Base-by-base conservation (phyloP, 75 land plant species). In the Gnetum montanum region DNA sequence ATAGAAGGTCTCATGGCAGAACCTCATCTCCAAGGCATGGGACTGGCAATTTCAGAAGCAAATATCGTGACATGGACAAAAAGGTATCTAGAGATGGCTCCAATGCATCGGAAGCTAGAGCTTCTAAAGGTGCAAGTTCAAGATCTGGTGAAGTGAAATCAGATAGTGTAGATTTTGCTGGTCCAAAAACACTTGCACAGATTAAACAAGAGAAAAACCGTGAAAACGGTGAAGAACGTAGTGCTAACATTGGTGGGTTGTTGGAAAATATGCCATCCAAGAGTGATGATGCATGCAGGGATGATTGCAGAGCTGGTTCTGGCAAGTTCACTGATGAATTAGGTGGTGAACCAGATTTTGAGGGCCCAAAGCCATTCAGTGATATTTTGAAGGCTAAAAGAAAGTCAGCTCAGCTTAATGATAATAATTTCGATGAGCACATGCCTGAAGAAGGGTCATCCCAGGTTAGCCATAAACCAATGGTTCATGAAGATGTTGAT, bases 51-150 rank as follows among this genome's bases (percentile, higher is more conserved):
- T 22, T 25, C 22, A 49, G 63, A 26, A 18, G 30, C 13, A 31
- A 41, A 34, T 27, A 37, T 11, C 51, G 29, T 43, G 65, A 62
- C 29, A 62, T 31, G 57, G 65, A 52, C n/a, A 51, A 56, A 31
- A n/a, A n/a, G n/a, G n/a, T n/a, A n/a, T n/a, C n/a, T n/a, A n/a
- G n/a, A n/a, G n/a, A n/a, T n/a, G n/a, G n/a, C n/a, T n/a, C n/a
- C n/a, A n/a, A n/a, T n/a, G n/a, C n/a, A n/a, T n/a, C n/a, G n/a
- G n/a, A n/a, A n/a, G n/a, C n/a, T n/a, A n/a, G n/a, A n/a, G n/a
- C n/a, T n/a, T n/a, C n/a, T n/a, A n/a, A n/a, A n/a, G n/a, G n/a
- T n/a, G n/a, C n/a, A n/a, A n/a, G n/a, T n/a, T n/a, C n/a, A n/a
- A n/a, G n/a, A n/a, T n/a, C n/a, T n/a, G n/a, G n/a, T n/a, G n/a